Conservation (phyloP, 371 early-diverging fungal species). For the Apophysomyces sp. region DNA sequence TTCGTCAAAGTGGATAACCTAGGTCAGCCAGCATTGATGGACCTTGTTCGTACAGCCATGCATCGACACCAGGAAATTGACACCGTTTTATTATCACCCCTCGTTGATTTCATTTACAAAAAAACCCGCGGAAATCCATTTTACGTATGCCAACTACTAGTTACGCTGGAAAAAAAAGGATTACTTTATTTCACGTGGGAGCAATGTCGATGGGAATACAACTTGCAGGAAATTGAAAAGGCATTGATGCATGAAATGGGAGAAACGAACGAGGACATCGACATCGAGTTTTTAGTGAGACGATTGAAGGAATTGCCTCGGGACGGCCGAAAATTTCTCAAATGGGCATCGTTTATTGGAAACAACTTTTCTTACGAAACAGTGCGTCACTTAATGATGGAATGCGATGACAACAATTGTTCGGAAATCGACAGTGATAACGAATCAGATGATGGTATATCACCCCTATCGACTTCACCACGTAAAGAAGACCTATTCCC, state of each 20-base stretch:
- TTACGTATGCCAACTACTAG: constrained; percentile 38
- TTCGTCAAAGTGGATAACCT: constrained; percentile 39
- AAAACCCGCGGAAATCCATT: constrained; percentile 47
- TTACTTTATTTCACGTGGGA: constrained; percentile 48
- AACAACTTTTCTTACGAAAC: constrained; percentile 45
- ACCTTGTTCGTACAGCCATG: constrained; percentile 39
- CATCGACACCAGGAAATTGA: constrained; percentile 42
- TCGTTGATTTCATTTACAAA: constrained; percentile 43
- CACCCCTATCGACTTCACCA: constrained; percentile 13
- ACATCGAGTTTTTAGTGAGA: constrained; percentile 40
- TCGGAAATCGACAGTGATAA: constrained; percentile 22
- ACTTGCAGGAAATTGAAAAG: constrained; percentile 45
- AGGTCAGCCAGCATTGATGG: constrained; percentile 37
- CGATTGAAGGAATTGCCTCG: constrained; percentile 42
- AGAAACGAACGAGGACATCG: constrained; percentile 29
- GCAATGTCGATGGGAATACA: constrained; percentile 50
- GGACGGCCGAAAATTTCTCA: constrained; percentile 45
- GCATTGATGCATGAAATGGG: constrained; percentile 24
- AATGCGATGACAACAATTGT: constrained; percentile 17
- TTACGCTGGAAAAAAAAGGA: constrained; percentile 44
- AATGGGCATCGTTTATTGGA: constrained; percentile 53
- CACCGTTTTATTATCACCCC: constrained; percentile 24
- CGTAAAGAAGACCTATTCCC: constrained; percentile 12
- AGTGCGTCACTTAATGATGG: constrained; percentile 40
- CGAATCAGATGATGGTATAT: constrained; percentile 18